A percentile compares a stretch with the other conserved stretches of the same genome.
Conservation (phyloP, 768 basidiomycete species). For the Auriscalpium microsporum region DNA sequence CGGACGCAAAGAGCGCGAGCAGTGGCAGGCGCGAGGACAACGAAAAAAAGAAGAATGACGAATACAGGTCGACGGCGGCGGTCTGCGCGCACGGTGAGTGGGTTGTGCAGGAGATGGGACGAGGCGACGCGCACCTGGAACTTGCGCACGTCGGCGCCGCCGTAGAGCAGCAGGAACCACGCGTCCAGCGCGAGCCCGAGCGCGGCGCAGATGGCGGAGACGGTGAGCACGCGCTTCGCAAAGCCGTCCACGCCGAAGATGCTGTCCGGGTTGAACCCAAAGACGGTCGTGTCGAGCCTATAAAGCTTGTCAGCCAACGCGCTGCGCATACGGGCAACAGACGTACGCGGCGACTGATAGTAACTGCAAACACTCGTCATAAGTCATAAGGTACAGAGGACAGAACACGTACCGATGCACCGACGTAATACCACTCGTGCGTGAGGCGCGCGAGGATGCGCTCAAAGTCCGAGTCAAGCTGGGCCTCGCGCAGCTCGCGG, state of each 20-base stretch:
- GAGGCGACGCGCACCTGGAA: slow-evolving; percentile 41
- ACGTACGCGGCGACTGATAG: slow-evolving; percentile 21
- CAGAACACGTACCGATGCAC: slow-evolving; percentile 42
- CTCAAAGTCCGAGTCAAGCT: slow-evolving; percentile 42
- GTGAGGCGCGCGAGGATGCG: slow-evolving; percentile 38
- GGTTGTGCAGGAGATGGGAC: neutral
- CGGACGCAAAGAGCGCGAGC: slow-evolving; percentile 49
- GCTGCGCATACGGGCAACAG: no score
- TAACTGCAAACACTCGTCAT: neutral
- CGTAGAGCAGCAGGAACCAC: slow-evolving; percentile 61
- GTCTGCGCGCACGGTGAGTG: slow-evolving; percentile 21
- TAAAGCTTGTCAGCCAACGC: neutral
- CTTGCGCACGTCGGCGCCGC: slow-evolving; percentile 39
- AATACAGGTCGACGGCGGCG: slow-evolving; percentile 47
- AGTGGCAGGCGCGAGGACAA: slow-evolving; percentile 56
- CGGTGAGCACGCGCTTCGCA: slow-evolving; percentile 44
- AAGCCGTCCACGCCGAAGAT: slow-evolving; percentile 41
- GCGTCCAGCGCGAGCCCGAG: slow-evolving; percentile 55
- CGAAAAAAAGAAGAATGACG: slow-evolving; percentile 58
- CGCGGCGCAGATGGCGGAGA: slow-evolving; percentile 52
- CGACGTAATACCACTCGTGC: slow-evolving; percentile 58
- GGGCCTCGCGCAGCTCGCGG: slow-evolving; percentile 41
- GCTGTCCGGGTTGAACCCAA: slow-evolving; percentile 45
- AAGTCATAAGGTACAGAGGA: neutral
- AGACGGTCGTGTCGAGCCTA: slow-evolving; percentile 47